Evolutionary conservation across 345 rosid genomes (phyloP).

Genomic region (Syzygium jambos): DNA sequence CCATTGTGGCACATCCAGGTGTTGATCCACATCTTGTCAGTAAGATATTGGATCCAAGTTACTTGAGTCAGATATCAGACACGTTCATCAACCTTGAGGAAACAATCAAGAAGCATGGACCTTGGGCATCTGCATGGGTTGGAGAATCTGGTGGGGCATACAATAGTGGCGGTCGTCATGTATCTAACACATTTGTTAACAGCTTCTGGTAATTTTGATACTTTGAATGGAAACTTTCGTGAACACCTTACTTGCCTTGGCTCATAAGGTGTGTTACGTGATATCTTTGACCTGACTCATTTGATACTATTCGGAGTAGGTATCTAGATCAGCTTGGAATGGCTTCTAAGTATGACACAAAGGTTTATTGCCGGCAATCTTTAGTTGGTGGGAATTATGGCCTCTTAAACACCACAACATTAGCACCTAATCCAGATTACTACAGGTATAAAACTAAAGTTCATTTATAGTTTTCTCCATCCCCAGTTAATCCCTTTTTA

Average conservation of each 20-base stretch:
- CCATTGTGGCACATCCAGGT: slow-evolving; percentile 28
- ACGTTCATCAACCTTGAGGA: slow-evolving; percentile 51
- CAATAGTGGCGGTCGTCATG: slow-evolving; percentile 82
- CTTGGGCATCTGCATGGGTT: slow-evolving; percentile 97
- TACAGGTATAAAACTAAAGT: slow-evolving; percentile 51
- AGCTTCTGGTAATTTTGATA: slow-evolving; percentile 70
- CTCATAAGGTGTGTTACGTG: not conserved
- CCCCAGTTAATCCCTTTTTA: not conserved
- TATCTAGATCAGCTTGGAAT: slow-evolving; percentile 97
- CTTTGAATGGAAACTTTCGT: not conserved
- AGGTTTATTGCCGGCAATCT: slow-evolving; percentile 96
- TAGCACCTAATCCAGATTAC: slow-evolving; percentile 86
- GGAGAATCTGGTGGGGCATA: slow-evolving; percentile 99
- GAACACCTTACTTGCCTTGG: not conserved
- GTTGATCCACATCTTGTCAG: slow-evolving; percentile 58
- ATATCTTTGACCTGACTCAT: not conserved
- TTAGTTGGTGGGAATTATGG: slow-evolving; percentile 90
- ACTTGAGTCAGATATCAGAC: slow-evolving; percentile 41
- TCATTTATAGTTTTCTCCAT: not conserved
- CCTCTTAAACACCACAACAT: slow-evolving; percentile 58
- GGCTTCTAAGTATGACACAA: slow-evolving; percentile 85
- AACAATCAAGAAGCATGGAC: slow-evolving; percentile 51
- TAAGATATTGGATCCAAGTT: slow-evolving; percentile 71
- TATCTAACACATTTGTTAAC: slow-evolving; percentile 80
- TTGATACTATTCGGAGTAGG: slow-evolving; percentile 22